A percentile compares a stretch with the other conserved stretches of the same genome.
phyloP scores from a whole-genome alignment of 805 yeast genomes.

The Barnettozyma siamensis region DNA sequence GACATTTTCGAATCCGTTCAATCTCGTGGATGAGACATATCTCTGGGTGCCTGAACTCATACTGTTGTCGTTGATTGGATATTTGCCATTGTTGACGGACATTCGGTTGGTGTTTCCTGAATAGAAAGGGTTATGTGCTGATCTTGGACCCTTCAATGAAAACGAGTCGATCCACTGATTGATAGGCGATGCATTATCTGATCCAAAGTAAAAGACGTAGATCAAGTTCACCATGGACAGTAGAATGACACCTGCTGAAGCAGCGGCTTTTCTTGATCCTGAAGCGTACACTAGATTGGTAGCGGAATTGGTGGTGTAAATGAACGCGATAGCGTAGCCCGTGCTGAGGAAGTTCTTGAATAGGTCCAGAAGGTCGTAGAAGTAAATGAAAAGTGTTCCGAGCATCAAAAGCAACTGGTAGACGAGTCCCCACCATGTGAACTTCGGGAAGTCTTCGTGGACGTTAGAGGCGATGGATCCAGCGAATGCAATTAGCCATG shows the following conservation, averaged over 20 bases:
- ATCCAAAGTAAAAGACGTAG: conserved; percentile 88
- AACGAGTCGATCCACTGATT: conserved; percentile 83
- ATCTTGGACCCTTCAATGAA: conserved; percentile 47
- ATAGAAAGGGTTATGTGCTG: conserved; percentile 25
- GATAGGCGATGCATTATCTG: conserved; percentile 82
- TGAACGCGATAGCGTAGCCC: conserved; percentile 57
- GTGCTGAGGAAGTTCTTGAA: conserved; percentile 48
- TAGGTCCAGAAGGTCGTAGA: conserved; percentile 57
- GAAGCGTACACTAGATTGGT: conserved; percentile 70
- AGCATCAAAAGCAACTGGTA: conserved; percentile 63
- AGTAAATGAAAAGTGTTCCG: conserved; percentile 45
- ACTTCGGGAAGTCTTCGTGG: conserved; percentile 55
- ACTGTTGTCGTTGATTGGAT: conserved; percentile 6
- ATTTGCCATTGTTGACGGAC: conserved; percentile 1
- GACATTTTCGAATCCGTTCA: conserved; percentile 57
- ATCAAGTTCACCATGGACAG: conserved; percentile 74
- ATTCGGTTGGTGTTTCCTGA: conserved; percentile 9
- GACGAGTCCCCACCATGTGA: conserved; percentile 96
- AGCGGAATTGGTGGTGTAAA: conserved; percentile 80
- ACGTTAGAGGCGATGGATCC: conserved; percentile 65
- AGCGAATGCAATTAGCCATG: conserved; percentile 87
- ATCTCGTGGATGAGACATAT: conserved; percentile 45
- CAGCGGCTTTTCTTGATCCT: conserved; percentile 67
- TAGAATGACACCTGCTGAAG: conserved; percentile 88
- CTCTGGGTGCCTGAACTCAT: conserved; percentile 19